Percentiles rank a stretch among this genome's conserved stretches.
These are phyloP conservation scores for Ganoderma sp. DNA, from an alignment of 1,284 basidiomycete genomes.

Conservation along the genomic window DNA sequence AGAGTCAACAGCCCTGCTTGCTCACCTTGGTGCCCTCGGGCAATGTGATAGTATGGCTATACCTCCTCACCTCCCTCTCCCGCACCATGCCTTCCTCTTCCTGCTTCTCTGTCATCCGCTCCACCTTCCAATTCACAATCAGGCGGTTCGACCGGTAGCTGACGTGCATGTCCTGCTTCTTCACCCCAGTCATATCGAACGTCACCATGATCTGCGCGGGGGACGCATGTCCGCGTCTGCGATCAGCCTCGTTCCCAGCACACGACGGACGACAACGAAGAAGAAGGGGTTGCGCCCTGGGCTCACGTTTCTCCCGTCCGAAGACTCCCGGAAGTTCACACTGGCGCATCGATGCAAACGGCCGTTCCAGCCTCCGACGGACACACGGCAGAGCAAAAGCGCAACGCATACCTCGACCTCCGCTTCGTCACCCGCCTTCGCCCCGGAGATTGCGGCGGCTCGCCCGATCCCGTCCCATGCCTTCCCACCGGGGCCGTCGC, in stretches of 20 bases:
- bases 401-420: conserved; percentile 39
- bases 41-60: conserved; percentile 52
- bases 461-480: conserved; percentile 18
- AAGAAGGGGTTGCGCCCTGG: conserved; percentile 38
- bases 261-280: not conserved
- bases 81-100: conserved; percentile 61
- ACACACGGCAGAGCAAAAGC: conserved; percentile 13
- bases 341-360: conserved; percentile 43
- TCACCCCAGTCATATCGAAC: conserved; percentile 69
- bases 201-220: conserved; percentile 46
- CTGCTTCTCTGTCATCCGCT: conserved; percentile 61
- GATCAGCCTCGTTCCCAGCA: not conserved
- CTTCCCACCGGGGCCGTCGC: conserved; percentile 31
- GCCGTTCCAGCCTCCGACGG: conserved; percentile 9
- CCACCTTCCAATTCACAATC: conserved; percentile 70
- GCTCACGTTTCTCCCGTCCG: conserved; percentile 63
- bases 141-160: conserved; percentile 67
- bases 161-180: conserved; percentile 74
- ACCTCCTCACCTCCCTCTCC: conserved; percentile 62
- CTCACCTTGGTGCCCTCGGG: conserved; percentile 54
- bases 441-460: conserved; percentile 30
- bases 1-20: not conserved
- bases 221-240: conserved; percentile 2
- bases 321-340: conserved; percentile 68
- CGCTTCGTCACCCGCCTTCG: conserved; percentile 28